Base-by-base conservation (phyloP, 1,139 yeast species). In the Yamadazyma jaroonii region DNA sequence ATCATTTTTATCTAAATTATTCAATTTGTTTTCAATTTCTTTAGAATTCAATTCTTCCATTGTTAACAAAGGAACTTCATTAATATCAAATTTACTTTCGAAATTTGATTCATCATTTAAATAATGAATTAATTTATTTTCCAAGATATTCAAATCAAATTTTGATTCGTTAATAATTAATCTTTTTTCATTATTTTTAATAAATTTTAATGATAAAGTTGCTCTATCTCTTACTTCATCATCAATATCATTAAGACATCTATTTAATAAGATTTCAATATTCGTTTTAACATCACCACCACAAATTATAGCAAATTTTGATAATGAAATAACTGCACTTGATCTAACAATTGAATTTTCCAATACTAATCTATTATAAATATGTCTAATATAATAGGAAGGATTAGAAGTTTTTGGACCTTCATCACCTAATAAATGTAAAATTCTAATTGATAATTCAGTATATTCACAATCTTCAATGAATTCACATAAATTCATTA, bases 211-310 rank as follows among this genome's bases (percentile, higher is more conserved):
- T 3, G 95, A 82, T 48, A 92, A 72, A 2, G 96, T 88, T 7
- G 98, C 97, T 58, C 99, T 82, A 60, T 92, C 99, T 69, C 99
- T 87, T 28, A 94, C 98, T 64, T 92, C 99, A 62, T 92, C 98
- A 58, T 92, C 96, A 33, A 74, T 78, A 63, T 92, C 99, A 48
- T 80, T 86, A 52, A 86, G 75, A 52, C 96, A 89, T 64, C 97
- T 82, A 42, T 76, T 74, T 52, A 92, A 76, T 48, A 92, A 73
- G 45, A 85, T 84, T 50, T 76, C 74, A 53, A 92, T 83, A 44
- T 90, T 84, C 48, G 75, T 72, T 41, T 79, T 71, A 43, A 90
- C 79, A 14, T 72, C 71, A 11, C 79, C 77, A 42, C 85, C 89
- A 50, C 87, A 84, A 31, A 84, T 80, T 41, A 86, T 69, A 8